Evolutionary conservation across 768 basidiomycete genomes (phyloP), one percentile per base, ranked within the genome.

Genomic region (Asterophora parasitica): DNA sequence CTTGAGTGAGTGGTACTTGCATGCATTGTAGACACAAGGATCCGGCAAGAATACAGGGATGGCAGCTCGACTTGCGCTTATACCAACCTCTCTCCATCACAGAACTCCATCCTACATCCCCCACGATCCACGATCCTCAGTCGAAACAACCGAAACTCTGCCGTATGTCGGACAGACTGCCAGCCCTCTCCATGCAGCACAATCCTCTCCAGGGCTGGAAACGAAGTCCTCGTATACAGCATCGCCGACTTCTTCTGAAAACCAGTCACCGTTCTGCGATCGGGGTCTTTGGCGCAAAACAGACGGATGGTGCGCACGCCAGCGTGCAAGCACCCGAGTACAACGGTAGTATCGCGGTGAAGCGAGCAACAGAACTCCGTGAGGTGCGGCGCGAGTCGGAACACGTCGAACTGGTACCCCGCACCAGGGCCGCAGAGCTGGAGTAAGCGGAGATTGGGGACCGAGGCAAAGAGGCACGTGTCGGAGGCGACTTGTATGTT

Each of bases 181-280:
- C 34, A 46, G 15, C 26, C 40, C 15, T 46, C 4, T 15, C 44
- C 44, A 27, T 46, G 44, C 7, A 46, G 34, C 4, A 46, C 31
- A 4, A 46, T 26, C 36, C 44, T 35, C 35, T 46, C 35, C 6
- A 37, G 34, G 9, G 32, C 26, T 15, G 44, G 44, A 13, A 36
- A 37, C 7, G 44, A 23, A 4, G 35, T 37, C 9, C 23, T 27
- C 4, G 36, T 28, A 27, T 46, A 46, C 17, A 46, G 34, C 44
- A 46, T 27, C 13, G 37, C 34, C 17, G 44, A 46, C 31, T 46
- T 46, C 15, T 37, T 46, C 35, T 26, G 17, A 34, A 46, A 46
- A 7, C 44, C 44, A 3, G 33, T 23, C 13, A 36, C 27, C 12
- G 44, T 34, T 27, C 32, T 34, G 4, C 28, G 27, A 31, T 44